Percentiles rank a stretch among this genome's conserved stretches.
Conservation (phyloP, 2,329 filamentous ascomycete genomes). For the Hymenoscyphus occultus region DNA sequence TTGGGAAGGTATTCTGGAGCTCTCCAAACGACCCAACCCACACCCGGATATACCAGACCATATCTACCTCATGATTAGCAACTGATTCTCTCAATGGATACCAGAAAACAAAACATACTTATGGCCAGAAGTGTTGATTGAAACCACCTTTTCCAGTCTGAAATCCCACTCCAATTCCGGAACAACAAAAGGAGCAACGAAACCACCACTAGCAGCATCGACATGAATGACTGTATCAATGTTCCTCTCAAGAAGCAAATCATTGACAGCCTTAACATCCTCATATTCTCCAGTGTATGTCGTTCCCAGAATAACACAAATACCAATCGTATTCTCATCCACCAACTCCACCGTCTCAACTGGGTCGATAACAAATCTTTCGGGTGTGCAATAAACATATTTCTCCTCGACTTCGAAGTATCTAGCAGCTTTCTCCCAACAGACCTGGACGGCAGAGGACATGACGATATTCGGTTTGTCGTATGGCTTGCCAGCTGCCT, state of each 20-base stretch:
- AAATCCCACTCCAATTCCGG: slow-evolving; percentile 90
- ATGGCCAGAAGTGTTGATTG: slow-evolving; percentile 92
- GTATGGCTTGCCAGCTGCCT: slow-evolving; percentile 75
- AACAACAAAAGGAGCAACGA: slow-evolving; percentile 87
- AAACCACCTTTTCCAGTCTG: slow-evolving; percentile 80
- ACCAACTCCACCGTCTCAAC: slow-evolving; percentile 57
- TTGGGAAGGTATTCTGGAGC: slow-evolving; percentile 74
- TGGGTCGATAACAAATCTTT: slow-evolving; percentile 63
- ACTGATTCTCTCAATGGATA: neutral
- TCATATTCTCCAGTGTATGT: slow-evolving; percentile 97
- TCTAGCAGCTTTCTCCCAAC: slow-evolving; percentile 88
- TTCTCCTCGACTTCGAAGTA: slow-evolving; percentile 95
- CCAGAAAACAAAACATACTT: slow-evolving; percentile 49
- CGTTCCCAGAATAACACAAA: slow-evolving; percentile 85
- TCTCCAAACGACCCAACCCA: slow-evolving; percentile 93
- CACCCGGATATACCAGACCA: slow-evolving; percentile 78
- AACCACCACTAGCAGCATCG: slow-evolving; percentile 87
- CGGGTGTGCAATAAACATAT: slow-evolving; percentile 62
- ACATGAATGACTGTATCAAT: slow-evolving; percentile 89
- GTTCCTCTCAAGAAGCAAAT: slow-evolving; percentile 70
- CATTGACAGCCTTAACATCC: slow-evolving; percentile 88
- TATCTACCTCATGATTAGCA: slow-evolving; percentile 61
- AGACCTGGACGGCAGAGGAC: slow-evolving; percentile 94
- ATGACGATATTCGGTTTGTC: slow-evolving; percentile 90
- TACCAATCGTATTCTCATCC: slow-evolving; percentile 78